Evolutionary conservation across 2,329 filamentous ascomycete species (phyloP).

Genomic region (Paracoccidioides brasiliensis): DNA sequence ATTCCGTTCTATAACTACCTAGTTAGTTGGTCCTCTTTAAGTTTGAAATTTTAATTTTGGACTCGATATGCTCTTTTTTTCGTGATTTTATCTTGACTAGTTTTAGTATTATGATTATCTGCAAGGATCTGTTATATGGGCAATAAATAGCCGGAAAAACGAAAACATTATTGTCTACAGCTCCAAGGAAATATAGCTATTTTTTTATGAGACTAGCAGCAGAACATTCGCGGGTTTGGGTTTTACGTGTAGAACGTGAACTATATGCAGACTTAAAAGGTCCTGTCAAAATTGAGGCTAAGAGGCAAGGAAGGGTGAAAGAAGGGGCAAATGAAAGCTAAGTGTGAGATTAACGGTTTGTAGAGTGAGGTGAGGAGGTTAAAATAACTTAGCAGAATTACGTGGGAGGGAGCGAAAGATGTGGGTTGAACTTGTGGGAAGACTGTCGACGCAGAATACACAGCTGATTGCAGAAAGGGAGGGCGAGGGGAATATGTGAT

Average conservation of each 20-base stretch:
- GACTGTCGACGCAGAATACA: slow-evolving; percentile 47
- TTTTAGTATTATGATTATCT: too few relatives aligned
- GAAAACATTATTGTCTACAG: too few relatives aligned
- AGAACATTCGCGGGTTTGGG: too few relatives aligned
- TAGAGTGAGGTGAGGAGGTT: slow-evolving; percentile 35
- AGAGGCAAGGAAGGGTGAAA: slow-evolving; percentile 27
- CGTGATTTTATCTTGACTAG: background rate
- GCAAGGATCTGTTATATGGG: too few relatives aligned
- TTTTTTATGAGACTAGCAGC: too few relatives aligned
- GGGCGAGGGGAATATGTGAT: background rate
- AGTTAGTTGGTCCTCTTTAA: slow-evolving; percentile 5
- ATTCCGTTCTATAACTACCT: background rate
- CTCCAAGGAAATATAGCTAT: too few relatives aligned
- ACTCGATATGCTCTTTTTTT: slow-evolving; percentile 2
- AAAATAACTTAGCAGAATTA: slow-evolving; percentile 36
- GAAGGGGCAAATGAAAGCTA: slow-evolving; percentile 31
- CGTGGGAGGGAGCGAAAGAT: slow-evolving; percentile 36
- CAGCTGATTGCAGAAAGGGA: slow-evolving; percentile 21
- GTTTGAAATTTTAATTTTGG: slow-evolving; percentile 15
- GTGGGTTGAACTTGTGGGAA: slow-evolving; percentile 39
- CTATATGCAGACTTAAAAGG: slow-evolving; percentile 25
- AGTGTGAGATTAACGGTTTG: slow-evolving; percentile 34
- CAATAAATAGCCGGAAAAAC: too few relatives aligned
- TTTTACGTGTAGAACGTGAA: too few relatives aligned
- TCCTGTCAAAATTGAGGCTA: slow-evolving; percentile 26